Evolutionary conservation across 2,329 filamentous ascomycete genomes (phyloP).

Genomic region (Tothia fuscella): DNA sequence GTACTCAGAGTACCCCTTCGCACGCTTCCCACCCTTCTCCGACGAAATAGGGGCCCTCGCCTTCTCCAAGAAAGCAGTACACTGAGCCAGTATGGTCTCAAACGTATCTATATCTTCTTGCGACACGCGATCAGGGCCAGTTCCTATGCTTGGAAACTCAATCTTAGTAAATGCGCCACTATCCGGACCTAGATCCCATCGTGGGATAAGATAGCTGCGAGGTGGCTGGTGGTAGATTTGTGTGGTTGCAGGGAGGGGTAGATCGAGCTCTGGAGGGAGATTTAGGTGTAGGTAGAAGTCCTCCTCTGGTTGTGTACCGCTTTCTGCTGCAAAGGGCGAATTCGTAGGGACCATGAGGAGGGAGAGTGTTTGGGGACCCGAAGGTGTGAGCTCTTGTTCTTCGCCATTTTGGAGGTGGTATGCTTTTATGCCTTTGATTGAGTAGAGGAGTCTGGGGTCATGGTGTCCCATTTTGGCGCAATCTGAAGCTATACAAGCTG

Average conservation of each 20-base stretch:
- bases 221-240: constrained; percentile 96
- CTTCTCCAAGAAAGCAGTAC: constrained; percentile 86
- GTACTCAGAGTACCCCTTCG: constrained; percentile 41
- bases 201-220: constrained; percentile 82
- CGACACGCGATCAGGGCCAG: constrained; percentile 49
- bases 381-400: constrained; percentile 69
- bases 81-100: constrained; percentile 95
- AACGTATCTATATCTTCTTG: constrained; percentile 95
- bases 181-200: constrained; percentile 84
- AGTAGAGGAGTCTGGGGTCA: constrained; percentile 44
- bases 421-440: constrained; percentile 72
- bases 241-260: constrained; percentile 86
- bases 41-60: constrained; percentile 46
- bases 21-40: constrained; percentile 16
- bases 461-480: too few species aligned
- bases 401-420: constrained; percentile 84
- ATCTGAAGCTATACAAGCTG: too few species aligned
- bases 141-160: constrained; percentile 69
- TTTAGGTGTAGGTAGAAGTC: constrained; percentile 97
- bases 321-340: constrained; percentile 51
- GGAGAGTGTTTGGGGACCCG: constrained; percentile 81
- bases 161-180: constrained; percentile 86
- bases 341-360: constrained; percentile 92
- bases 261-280: constrained; percentile 84
- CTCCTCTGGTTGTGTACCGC: constrained; percentile 41